A percentile compares a stretch with the other conserved stretches of the same genome.
These are phyloP conservation scores for Phytopythium helicoides DNA, from an alignment of 352 stramenopile species.

Conservation along the genomic window DNA sequence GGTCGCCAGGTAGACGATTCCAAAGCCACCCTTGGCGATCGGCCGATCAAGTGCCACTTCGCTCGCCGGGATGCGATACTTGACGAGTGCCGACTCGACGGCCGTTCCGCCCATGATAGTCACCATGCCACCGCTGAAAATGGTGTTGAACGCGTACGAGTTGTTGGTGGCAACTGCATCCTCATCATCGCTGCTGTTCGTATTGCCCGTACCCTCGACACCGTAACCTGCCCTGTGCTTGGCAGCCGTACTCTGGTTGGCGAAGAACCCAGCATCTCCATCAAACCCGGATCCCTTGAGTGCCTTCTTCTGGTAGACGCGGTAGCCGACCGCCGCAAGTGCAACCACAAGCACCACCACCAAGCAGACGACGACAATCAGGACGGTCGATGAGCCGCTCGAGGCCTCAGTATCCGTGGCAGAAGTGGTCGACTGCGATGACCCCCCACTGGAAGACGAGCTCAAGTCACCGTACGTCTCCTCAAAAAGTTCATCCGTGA, in stretches of 20 bases:
- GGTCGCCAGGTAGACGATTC: constrained; percentile 62
- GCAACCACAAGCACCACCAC: constrained; percentile 45
- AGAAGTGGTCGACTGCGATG: constrained; percentile 18
- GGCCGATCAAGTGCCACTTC: constrained; percentile 61
- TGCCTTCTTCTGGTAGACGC: constrained; percentile 35
- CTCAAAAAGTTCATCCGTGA: constrained; percentile 60
- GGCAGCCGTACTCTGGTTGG: constrained; percentile 36
- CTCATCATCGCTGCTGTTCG: constrained; percentile 13
- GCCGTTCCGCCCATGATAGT: constrained; percentile 49
- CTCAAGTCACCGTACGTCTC: constrained; percentile 31
- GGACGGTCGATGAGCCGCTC: constrained; percentile 37
- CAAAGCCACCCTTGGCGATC: constrained; percentile 75
- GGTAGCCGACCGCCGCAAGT: constrained; percentile 50
- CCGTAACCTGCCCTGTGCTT: constrained; percentile 8
- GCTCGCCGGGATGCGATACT: constrained; percentile 69
- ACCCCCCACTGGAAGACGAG: constrained; percentile 13
- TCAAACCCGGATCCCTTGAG: constrained; percentile 16
- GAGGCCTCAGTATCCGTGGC: constrained; percentile 10
- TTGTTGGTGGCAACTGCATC: constrained; percentile 13
- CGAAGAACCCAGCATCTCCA: constrained; percentile 44
- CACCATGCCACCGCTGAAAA: constrained; percentile 50
- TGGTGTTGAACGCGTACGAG: constrained; percentile 45
- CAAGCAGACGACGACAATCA: constrained; percentile 58
- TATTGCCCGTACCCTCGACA: constrained; percentile 17
- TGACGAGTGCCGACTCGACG: constrained; percentile 62